Evolutionary conservation across 768 basidiomycete genomes (phyloP).

Genomic region (Lactarius hengduanensis): DNA sequence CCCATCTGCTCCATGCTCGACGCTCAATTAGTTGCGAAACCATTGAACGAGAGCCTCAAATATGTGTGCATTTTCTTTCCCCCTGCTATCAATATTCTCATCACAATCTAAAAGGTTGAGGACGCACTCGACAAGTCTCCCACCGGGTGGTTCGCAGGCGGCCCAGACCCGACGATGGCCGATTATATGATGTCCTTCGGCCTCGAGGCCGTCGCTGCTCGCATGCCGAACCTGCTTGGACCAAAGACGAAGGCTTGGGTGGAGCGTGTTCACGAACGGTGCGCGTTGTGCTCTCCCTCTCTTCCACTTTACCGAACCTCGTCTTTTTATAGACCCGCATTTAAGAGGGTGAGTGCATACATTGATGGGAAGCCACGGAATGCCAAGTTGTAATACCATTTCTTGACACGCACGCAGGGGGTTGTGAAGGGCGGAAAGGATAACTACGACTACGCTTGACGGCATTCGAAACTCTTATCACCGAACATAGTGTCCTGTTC

Average conservation of each 20-base stretch:
- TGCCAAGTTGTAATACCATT: conserved; percentile 4
- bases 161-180: conserved; percentile 43
- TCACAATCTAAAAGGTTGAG: conserved; percentile 10
- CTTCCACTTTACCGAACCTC: neutral
- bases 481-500: neutral
- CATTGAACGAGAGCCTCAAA: conserved; percentile 34
- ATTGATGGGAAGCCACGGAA: neutral
- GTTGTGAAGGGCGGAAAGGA: conserved; percentile 34
- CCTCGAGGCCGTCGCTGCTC: conserved; percentile 34
- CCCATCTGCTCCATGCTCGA: conserved; percentile 35
- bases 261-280: conserved; percentile 41
- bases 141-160: conserved; percentile 40
- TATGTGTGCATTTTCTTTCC: conserved; percentile 32
- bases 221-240: conserved; percentile 32
- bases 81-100: conserved; percentile 1
- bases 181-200: conserved; percentile 48
- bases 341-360: conserved; percentile 33
- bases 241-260: conserved; percentile 41
- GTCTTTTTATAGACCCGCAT: conserved; percentile 34
- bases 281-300: conserved; percentile 10
- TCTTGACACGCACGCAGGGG: conserved; percentile 20
- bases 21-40: conserved; percentile 32
- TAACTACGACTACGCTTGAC: conserved; percentile 7
- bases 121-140: conserved; percentile 21
- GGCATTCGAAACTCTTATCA: neutral